Evolutionary conservation across 768 basidiomycete species (phyloP).

Genomic region (Tephrocybe rancida): DNA sequence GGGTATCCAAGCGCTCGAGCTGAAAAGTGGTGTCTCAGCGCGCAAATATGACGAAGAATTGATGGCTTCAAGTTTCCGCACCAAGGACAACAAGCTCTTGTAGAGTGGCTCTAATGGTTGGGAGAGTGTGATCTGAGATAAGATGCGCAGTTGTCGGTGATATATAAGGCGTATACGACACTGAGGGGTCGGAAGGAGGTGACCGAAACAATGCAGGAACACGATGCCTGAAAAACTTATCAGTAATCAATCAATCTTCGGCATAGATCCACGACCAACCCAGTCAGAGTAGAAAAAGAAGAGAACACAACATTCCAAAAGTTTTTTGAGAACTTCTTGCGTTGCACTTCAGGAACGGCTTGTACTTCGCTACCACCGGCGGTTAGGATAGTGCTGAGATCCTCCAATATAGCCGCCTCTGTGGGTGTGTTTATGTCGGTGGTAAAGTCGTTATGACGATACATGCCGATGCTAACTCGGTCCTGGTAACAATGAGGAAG

Average conservation of each 20-base stretch:
- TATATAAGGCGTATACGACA: conserved; percentile 41
- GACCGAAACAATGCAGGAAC: conserved; percentile 54
- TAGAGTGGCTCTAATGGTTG: conserved; percentile 45
- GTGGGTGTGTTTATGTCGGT: conserved; percentile 42
- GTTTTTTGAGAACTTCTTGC: conserved; percentile 63
- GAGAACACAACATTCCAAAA: conserved; percentile 65
- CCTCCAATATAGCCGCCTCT: conserved; percentile 45
- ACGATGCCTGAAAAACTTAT: conserved; percentile 31
- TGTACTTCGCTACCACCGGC: conserved; percentile 48
- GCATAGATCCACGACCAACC: conserved; percentile 25
- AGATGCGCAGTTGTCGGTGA: conserved; percentile 41
- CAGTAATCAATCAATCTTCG: not conserved
- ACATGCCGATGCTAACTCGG: conserved; percentile 53
- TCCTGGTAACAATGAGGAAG: conserved; percentile 36
- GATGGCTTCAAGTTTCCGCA: conserved; percentile 13
- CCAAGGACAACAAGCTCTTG: conserved; percentile 47
- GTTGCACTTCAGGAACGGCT: conserved; percentile 61
- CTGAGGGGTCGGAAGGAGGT: conserved; percentile 38
- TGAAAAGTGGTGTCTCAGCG: not conserved
- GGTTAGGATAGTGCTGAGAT: conserved; percentile 45
- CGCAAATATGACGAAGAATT: not conserved
- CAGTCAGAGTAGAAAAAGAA: conserved; percentile 51
- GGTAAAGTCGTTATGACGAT: conserved; percentile 45
- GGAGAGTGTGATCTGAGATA: conserved; percentile 46
- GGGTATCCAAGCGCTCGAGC: conserved; percentile 23